Conservation (phyloP, 768 basidiomycete species). For the Termitomyces sp. region DNA sequence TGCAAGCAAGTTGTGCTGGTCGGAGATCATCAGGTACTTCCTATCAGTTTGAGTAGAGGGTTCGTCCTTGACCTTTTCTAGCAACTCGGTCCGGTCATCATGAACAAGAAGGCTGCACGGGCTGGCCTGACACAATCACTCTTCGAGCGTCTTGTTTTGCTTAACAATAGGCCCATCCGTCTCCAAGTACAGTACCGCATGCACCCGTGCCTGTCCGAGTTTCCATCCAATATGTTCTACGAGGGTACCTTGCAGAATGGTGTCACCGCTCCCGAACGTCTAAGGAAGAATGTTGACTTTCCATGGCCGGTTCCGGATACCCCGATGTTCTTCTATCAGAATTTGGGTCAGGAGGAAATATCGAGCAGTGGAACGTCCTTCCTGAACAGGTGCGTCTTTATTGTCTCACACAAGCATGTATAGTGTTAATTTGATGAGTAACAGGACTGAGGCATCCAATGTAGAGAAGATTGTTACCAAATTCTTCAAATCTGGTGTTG, state of each 20-base stretch:
- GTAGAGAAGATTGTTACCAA: slow-evolving; percentile 99
- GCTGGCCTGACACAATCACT: slow-evolving; percentile 97
- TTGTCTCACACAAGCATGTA: background rate
- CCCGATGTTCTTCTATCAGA: slow-evolving; percentile 99
- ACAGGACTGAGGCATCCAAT: slow-evolving; percentile 94
- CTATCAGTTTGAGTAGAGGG: background rate
- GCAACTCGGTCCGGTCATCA: slow-evolving; percentile 98
- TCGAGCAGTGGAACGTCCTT: slow-evolving; percentile 98
- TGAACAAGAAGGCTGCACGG: slow-evolving; percentile 99
- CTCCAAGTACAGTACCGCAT: slow-evolving; percentile 99
- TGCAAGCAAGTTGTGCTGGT: slow-evolving; percentile 99
- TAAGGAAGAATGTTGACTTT: slow-evolving; percentile 98
- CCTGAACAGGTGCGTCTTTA: slow-evolving; percentile 73
- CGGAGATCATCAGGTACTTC: slow-evolving; percentile 74
- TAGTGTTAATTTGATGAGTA: background rate
- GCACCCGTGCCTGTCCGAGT: slow-evolving; percentile 99
- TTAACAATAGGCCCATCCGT: slow-evolving; percentile 94
- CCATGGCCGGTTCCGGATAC: slow-evolving; percentile 97
- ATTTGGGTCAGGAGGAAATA: slow-evolving; percentile 97
- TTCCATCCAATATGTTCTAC: slow-evolving; percentile 99
- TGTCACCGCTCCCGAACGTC: slow-evolving; percentile 94
- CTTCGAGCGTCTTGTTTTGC: slow-evolving; percentile 93
- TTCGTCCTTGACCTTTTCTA: slow-evolving; percentile 21
- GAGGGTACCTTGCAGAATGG: slow-evolving; percentile 98
- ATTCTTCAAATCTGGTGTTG: slow-evolving; percentile 98